Conservation (phyloP, 2,329 filamentous ascomycete genomes). For the Beauveria scarabaeidicola region DNA sequence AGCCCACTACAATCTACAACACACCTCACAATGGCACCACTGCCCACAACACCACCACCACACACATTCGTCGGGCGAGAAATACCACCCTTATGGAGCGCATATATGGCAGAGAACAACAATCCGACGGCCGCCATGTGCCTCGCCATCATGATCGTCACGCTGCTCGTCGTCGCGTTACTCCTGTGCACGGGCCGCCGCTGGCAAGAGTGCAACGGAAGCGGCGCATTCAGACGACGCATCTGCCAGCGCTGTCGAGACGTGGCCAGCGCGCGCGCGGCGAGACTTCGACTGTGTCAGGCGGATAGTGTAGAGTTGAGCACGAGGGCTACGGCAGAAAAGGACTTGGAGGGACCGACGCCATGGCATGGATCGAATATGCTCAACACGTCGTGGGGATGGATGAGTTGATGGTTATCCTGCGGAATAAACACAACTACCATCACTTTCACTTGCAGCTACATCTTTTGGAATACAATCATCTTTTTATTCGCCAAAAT, state of each 20-base stretch:
- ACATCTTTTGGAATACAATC: neutral
- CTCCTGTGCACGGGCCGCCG: neutral
- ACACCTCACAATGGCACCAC: neutral
- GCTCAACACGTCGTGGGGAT: constrained; percentile 12
- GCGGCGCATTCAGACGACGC: neutral
- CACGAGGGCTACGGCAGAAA: neutral
- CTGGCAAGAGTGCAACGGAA: neutral
- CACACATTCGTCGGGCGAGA: neutral
- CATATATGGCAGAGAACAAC: neutral
- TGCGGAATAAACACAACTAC: no score
- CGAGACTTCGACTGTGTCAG: neutral
- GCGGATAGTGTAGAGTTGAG: neutral
- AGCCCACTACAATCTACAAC: neutral
- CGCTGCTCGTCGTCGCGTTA: neutral
- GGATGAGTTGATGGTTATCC: neutral
- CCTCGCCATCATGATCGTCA: neutral
- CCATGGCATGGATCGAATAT: constrained; percentile 10
- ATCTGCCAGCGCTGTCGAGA: neutral
- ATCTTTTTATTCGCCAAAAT: constrained; percentile 2
- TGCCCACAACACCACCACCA: neutral
- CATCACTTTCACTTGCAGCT: neutral
- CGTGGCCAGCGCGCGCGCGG: neutral
- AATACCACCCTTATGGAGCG: neutral
- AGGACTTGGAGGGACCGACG: neutral
- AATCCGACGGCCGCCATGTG: neutral